These are phyloP conservation scores for Clarireedia sp. DNA, from an alignment of 2,329 filamentous ascomycete species.

Conservation along the genomic window DNA sequence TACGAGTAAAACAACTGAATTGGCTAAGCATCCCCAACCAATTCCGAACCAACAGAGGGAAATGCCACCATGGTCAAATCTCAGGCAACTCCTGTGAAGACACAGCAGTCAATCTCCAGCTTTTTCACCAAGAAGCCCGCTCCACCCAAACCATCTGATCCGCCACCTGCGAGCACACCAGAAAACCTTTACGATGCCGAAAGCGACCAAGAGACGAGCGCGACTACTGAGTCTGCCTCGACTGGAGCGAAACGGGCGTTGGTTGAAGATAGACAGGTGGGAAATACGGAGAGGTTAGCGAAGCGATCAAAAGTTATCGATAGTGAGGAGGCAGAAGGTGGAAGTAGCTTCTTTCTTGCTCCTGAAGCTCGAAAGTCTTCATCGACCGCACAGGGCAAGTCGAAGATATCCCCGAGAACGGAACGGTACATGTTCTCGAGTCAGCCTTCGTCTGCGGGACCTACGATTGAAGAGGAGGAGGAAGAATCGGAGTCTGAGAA, in stretches of 20 bases:
- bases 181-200: conserved; percentile 25
- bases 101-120: conserved; percentile 76
- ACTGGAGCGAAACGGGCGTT: conserved; percentile 42
- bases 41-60: not conserved
- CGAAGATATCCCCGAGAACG: conserved; percentile 35
- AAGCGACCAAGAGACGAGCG: conserved; percentile 19
- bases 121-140: conserved; percentile 63
- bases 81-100: conserved; percentile 30
- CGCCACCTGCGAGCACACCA: conserved; percentile 19
- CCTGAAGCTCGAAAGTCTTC: conserved; percentile 30
- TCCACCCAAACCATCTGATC: conserved; percentile 22
- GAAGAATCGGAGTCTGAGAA: conserved; percentile 46
- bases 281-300: conserved; percentile 33
- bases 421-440: conserved; percentile 45
- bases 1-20: not conserved
- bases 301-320: conserved; percentile 39
- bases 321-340: conserved; percentile 33
- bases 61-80: conserved; percentile 20
- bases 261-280: conserved; percentile 39
- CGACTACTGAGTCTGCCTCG: conserved; percentile 11
- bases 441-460: conserved; percentile 16
- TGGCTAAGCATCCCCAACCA: not conserved
- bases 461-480: conserved; percentile 29
- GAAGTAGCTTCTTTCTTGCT: conserved; percentile 35
- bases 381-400: conserved; percentile 15